Evolutionary conservation across 2,329 filamentous ascomycete genomes (phyloP), one percentile per base, ranked within the genome.

Genomic region (Calonectria fujianensis): DNA sequence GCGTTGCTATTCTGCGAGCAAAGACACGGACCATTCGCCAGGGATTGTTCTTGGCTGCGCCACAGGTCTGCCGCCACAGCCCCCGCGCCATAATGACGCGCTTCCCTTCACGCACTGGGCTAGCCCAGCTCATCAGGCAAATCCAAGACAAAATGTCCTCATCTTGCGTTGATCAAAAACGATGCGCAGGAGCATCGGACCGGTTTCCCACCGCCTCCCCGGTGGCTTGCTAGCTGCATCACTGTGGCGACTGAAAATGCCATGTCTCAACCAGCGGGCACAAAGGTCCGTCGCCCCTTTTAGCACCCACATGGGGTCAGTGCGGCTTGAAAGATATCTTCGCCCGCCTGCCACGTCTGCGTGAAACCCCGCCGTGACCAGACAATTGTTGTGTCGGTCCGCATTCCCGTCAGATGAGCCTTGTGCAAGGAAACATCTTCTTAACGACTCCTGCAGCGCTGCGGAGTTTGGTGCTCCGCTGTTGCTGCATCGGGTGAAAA

Each of bases 331-430:
- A 48, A n/a, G 11, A n/a, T 61, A 2, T 4, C 8, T 20, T 16
- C 24, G 10, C 32, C 13, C 14, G 6, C 24, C n/a, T 1, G 13
- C 54, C 8, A 9, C 7, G 4, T 18, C 14, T 14, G n/a, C 57
- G n/a, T 61, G 13, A 18, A 14, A 39, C 57, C 57, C 57, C 57
- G 27, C 13, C 57, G 9, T 41, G 16, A 24, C 29, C 37, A 35
- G 35, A 63, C 41, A 29, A 29, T 29, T 63, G 35, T 31, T 13
- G 35, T 27, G 57, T 41, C 57, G 57, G 57, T 29, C 57, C 57
- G 57, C 57, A 20, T 41, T 63, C 10, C 57, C 57, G 57, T 9
- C 57, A 1, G 16, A 20, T 14, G 7, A 63, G n/a, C 16, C 32
- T n/a, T 24, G 35, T 24, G 18, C n/a, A 11, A 39, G 32, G 41